Evolutionary conservation across 352 stramenopile species (phyloP), one percentile per base, ranked within the genome.

Genomic region (Pythium diclinum): DNA sequence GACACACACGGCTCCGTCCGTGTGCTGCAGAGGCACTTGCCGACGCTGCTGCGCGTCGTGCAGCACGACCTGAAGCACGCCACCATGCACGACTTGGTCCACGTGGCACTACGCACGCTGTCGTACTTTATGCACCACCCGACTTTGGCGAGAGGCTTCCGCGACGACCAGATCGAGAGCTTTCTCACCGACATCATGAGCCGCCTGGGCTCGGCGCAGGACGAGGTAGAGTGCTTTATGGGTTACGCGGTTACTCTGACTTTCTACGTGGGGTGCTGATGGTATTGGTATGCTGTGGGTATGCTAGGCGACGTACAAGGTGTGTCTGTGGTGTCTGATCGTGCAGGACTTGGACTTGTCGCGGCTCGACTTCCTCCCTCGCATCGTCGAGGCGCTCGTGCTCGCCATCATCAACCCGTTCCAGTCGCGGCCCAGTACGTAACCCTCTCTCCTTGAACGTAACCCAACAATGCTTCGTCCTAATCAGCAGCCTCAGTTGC

Each of bases 391-490:
- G 63, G 76, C 69, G 10, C 59, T 89, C 57, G 71, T 91, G 9
- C 83, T 88, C 42, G 83, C 83, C 8, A 81, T 89, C 23, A 72
- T 88, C 32, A 91, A 89, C 47, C 79, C 83, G 10, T 89, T 91
- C 61, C 78, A 88, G 68, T 88, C 83, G 0, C 79, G 83, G 19
- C 58, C 69, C 36, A 89, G 79, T 87, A 80, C 54, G 79, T 81
- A 23, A 2, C 19, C 19, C 30, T 16, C 11, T 56, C 19, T 63
- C 40, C 44, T 14, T 17, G 16, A 4, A 1, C 16, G 36, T 42
- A 42, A 42, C 36, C 36, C 36, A 1, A 3, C 10, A 13, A 9
- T 1, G 1, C 19, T 1, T 21, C 16, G 19, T 17, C 21, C 40
- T 47, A 9, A 49, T 21, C 6, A 47, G 13, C 9, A 3, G 21